These are phyloP conservation scores for Pascua guehoae DNA, from an alignment of 1,284 basidiomycete species.

Conservation along the genomic window DNA sequence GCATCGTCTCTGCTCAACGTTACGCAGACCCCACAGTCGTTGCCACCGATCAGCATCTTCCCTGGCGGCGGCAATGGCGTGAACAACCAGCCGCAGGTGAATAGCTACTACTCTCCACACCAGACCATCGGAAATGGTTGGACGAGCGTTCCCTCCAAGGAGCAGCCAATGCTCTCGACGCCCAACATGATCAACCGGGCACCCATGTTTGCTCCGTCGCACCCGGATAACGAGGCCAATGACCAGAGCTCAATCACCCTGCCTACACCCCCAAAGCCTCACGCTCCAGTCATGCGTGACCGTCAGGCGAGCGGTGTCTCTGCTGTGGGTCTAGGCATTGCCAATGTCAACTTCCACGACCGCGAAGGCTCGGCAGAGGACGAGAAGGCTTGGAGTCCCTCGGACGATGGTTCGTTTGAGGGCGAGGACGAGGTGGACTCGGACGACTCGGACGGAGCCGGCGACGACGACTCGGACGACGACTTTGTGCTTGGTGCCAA, in stretches of 20 bases:
- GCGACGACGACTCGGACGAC: conserved; percentile 20
- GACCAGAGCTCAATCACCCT: conserved; percentile 31
- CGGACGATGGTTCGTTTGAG: conserved; percentile 7
- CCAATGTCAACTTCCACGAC: conserved; percentile 40
- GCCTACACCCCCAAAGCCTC: conserved; percentile 26
- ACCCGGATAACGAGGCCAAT: neutral
- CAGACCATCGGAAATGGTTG: neutral
- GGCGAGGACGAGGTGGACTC: conserved; percentile 12
- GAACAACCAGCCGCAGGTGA: neutral
- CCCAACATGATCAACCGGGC: conserved; percentile 16
- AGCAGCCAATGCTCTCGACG: conserved; percentile 4
- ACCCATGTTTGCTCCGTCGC: conserved; percentile 2
- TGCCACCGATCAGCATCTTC: conserved; percentile 27
- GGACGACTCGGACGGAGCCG: conserved; percentile 4
- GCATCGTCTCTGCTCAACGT: conserved; percentile 24
- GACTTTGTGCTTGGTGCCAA: conserved; percentile 22
- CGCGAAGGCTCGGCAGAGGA: conserved; percentile 11
- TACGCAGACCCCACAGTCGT: conserved; percentile 13
- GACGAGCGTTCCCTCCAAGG: conserved; percentile 4
- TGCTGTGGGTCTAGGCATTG: conserved; percentile 38
- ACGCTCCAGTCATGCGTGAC: conserved; percentile 7
- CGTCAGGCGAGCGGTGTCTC: conserved; percentile 24
- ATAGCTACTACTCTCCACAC: conserved; percentile 5
- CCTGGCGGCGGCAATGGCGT: conserved; percentile 1
- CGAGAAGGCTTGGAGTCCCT: conserved; percentile 10